Evolutionary conservation across 2,329 filamentous ascomycete species (phyloP).

Genomic region (Calonectria pauciramosa): DNA sequence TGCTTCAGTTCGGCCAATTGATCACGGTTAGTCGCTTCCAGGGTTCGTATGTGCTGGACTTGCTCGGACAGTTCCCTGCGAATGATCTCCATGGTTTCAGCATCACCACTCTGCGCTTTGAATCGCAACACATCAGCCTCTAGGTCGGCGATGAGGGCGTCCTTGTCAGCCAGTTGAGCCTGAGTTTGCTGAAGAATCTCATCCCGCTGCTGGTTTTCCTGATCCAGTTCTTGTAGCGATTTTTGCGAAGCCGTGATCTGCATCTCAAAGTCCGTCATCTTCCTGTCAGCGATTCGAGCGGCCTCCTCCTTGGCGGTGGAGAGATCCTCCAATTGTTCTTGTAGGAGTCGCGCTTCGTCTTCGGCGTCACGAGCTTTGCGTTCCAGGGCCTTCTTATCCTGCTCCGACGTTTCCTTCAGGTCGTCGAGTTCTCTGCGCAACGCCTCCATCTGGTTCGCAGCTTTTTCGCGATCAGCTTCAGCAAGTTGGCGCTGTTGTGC

Average conservation of each 20-base stretch:
- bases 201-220: constrained; percentile 70
- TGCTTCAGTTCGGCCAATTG: constrained; percentile 85
- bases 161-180: constrained; percentile 76
- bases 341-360: constrained; percentile 79
- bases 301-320: constrained; percentile 76
- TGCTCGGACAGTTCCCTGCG: constrained; percentile 92
- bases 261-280: constrained; percentile 67
- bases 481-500: constrained; percentile 76
- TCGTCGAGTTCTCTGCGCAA: constrained; percentile 66
- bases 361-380: constrained; percentile 78
- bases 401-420: constrained; percentile 62
- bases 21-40: constrained; percentile 86
- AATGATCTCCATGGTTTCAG: constrained; percentile 87
- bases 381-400: constrained; percentile 76
- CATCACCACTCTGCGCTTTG: constrained; percentile 89
- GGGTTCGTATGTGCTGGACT: constrained; percentile 87
- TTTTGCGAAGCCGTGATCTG: constrained; percentile 62
- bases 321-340: constrained; percentile 86
- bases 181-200: constrained; percentile 72
- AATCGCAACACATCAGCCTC: constrained; percentile 87
- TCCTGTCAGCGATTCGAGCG: constrained; percentile 71
- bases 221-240: constrained; percentile 69
- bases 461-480: constrained; percentile 67
- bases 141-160: constrained; percentile 78
- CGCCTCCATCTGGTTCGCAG: constrained; percentile 63